phyloP scores from a whole-genome alignment of 192 early-diverging fungal species.

The Fimicolochytrium jonesii region DNA sequence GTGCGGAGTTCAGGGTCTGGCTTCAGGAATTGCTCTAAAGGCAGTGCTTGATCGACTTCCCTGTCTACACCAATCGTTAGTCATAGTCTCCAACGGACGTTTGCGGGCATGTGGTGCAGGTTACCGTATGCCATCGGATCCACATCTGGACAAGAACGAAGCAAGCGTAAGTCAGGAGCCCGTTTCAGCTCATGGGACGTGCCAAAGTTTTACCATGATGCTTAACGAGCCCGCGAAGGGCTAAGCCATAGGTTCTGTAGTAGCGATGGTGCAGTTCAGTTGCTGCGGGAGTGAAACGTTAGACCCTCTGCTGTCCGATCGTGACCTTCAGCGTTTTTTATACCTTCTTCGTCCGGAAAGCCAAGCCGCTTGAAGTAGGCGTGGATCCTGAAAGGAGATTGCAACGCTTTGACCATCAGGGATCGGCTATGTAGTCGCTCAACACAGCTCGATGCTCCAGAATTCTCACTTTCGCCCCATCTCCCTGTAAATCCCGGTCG shows the following conservation, averaged over 20 bases:
- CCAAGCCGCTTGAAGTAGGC: conserved; percentile 55
- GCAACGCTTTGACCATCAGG: too few relatives aligned
- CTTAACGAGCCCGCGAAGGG: conserved; percentile 63
- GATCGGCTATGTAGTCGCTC: too few relatives aligned
- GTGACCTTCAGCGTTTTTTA: too few relatives aligned
- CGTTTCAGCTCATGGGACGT: background rate
- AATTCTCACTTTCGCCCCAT: too few relatives aligned
- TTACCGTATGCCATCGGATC: conserved; percentile 59
- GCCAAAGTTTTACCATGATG: conserved; percentile 45
- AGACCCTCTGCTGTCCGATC: too few relatives aligned
- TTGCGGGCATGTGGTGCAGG: background rate
- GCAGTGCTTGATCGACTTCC: conserved; percentile 65
- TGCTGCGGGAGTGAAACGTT: too few relatives aligned
- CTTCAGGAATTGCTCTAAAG: conserved; percentile 58
- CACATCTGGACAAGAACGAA: conserved; percentile 29
- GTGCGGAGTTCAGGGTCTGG: conserved; percentile 55
- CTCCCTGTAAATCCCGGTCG: conserved; percentile 10
- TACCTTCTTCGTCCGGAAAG: conserved; percentile 47
- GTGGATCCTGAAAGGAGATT: conserved; percentile 48
- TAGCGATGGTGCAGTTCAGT: conserved; percentile 51
- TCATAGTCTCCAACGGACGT: background rate
- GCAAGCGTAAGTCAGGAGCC: background rate
- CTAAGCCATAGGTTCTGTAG: conserved; percentile 67
- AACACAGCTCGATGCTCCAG: too few relatives aligned
- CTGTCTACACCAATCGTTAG: conserved; percentile 33